Evolutionary conservation across 257 asterid species (phyloP), one percentile per base, ranked within the genome.

Genomic region (Solanum habrochaites): DNA sequence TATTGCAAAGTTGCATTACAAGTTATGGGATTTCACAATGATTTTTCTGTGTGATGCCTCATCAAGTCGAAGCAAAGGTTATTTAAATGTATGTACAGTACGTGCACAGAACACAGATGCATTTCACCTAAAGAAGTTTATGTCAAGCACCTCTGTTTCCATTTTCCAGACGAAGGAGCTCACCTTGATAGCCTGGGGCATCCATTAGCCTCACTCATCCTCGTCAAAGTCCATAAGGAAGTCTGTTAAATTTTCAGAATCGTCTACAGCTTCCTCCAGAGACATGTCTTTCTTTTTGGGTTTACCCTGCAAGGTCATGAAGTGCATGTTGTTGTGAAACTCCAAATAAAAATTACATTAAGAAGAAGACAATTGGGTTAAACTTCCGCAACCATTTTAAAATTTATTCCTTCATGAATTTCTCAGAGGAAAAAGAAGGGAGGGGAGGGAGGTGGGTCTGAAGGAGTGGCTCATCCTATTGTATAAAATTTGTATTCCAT

Each of bases 231-330:
- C 98, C 90, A 96, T 86, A 18, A 96, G 98, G 83, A 96, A 96
- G 90, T 96, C 99, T 21, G 99, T 96, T 82, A 96, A 90, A 92
- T 96, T 96, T 86, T 95, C 99, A 6, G 99, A 93, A 86, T 96
- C 98, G 77, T 94, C 99, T 82, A 95, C 12, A 27, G 99, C 99
- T 92, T 96, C 99, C 5, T 93, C 99, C 83, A 96, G 92, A 75
- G 99, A 90, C 93, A 95, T 83, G 91, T 89, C 90, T 25, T 87
- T 88, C 87, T 91, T 93, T 82, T 93, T 90, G 13, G 96, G 93
- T 86, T 93, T 93, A 27, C 83, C 89, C 96, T 95, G 93, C 90
- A 85, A 87, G 43, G 43, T 18, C 43, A 7, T 81, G 21, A 49
- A 81, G 69, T 18, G 87, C 45, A 86, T 88, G 85, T 11, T 87